A percentile compares a stretch with the other conserved stretches of the same genome.
Conservation (phyloP, 2,329 filamentous ascomycete species). For the Hymenoscyphus linearis region DNA sequence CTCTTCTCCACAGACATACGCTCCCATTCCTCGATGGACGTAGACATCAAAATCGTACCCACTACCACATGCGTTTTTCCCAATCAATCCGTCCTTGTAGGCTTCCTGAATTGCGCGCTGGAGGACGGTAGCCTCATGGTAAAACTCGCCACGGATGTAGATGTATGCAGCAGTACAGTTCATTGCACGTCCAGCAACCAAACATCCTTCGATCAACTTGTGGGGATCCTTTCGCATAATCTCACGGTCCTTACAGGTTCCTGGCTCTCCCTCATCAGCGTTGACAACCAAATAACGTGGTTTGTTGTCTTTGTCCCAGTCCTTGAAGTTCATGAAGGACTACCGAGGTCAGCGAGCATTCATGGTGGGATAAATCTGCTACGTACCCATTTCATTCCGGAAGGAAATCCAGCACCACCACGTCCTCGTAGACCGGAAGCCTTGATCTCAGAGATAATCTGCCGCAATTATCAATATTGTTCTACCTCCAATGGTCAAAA, state of each 20-base stretch:
- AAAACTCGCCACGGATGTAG: slow-evolving; percentile 98
- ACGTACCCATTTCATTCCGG: slow-evolving; percentile 96
- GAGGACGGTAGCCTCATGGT: slow-evolving; percentile 88
- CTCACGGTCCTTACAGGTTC: slow-evolving; percentile 98
- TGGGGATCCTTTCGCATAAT: slow-evolving; percentile 99
- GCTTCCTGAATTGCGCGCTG: slow-evolving; percentile 97
- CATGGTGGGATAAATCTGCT: slow-evolving; percentile 2
- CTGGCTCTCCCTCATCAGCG: slow-evolving; percentile 96
- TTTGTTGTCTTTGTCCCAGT: slow-evolving; percentile 96
- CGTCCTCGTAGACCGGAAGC: slow-evolving; percentile 90
- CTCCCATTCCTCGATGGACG: slow-evolving; percentile 92
- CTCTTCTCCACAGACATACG: slow-evolving; percentile 97
- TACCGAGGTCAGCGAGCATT: slow-evolving; percentile 35
- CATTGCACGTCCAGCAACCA: slow-evolving; percentile 95
- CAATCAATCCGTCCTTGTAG: slow-evolving; percentile 88
- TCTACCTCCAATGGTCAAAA: background rate
- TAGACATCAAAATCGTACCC: slow-evolving; percentile 98
- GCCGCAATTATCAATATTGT: slow-evolving; percentile 19
- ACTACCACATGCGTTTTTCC: slow-evolving; percentile 95
- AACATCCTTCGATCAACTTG: slow-evolving; percentile 96
- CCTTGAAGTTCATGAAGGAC: slow-evolving; percentile 99
- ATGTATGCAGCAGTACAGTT: slow-evolving; percentile 98
- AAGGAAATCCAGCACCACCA: slow-evolving; percentile 96
- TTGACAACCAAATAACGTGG: slow-evolving; percentile 97
- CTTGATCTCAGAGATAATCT: slow-evolving; percentile 97